phyloP scores from a whole-genome alignment of 108 stramenopile genomes.

The Pseudonitzschia multiseries region DNA sequence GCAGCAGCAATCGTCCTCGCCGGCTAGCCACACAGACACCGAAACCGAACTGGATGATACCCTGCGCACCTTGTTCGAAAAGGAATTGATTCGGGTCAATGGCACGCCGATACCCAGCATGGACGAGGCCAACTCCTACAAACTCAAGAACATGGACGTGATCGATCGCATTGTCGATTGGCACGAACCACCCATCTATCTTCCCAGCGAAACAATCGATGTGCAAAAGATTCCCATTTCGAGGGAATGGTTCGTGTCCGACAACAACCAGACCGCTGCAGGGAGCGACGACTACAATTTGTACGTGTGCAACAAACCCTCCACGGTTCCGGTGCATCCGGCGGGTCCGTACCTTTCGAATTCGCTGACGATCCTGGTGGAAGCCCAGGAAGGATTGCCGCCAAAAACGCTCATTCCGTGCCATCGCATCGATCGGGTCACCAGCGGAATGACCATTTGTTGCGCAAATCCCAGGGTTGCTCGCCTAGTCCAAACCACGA shows the following conservation, averaged over 20 bases:
- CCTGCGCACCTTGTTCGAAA: constrained; percentile 25
- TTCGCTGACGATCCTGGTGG: constrained; percentile 70
- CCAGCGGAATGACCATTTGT: constrained; percentile 77
- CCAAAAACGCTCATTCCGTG: constrained; percentile 71
- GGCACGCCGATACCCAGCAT: constrained; percentile 31
- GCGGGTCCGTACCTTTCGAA: constrained; percentile 83
- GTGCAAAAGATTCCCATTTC: constrained; percentile 57
- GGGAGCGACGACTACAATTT: constrained; percentile 20
- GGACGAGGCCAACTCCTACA: constrained; percentile 22
- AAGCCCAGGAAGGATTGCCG: constrained; percentile 66
- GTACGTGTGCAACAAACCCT: constrained; percentile 74
- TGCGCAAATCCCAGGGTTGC: constrained; percentile 54
- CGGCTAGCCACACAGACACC: neutral
- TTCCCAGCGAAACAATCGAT: constrained; percentile 46
- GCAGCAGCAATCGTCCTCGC: neutral
- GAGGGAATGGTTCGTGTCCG: constrained; percentile 6
- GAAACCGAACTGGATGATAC: neutral
- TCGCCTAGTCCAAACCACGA: constrained; percentile 53
- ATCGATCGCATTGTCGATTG: constrained; percentile 69
- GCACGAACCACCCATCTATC: constrained; percentile 77
- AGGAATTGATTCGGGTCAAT: constrained; percentile 65
- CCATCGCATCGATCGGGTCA: constrained; percentile 80
- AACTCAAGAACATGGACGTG: constrained; percentile 70
- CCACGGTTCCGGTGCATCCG: constrained; percentile 78
- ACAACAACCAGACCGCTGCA: neutral